Base-by-base conservation (phyloP, 306 rosid genomes). In the Cucurbita pepo region DNA sequence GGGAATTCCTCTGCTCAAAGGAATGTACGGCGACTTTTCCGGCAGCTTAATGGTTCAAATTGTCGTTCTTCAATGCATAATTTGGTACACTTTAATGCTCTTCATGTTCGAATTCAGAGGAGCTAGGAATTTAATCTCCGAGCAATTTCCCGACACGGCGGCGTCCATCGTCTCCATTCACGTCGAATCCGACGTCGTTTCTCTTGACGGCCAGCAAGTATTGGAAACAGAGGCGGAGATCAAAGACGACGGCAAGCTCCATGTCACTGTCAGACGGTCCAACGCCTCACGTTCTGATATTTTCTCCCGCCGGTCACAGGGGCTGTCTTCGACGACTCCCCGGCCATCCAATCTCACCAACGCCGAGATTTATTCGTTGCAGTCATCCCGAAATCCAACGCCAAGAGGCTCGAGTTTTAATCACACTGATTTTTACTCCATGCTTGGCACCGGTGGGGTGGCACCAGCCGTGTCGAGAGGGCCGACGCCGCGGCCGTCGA, bases 11-110 rank as follows among this genome's bases (percentile, higher is more conserved):
- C 56, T 91, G 14, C 90, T 91, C 34, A 91, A 88, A 55, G 95
- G 92, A 3, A 91, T 91, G 97, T 91, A 89, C 52, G 97, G 97
- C 0, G 96, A 89, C 0, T 85, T 79, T 71, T 88, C 96, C 0
- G 94, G 90, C n/a, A 85, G 87, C 11, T 45, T 91, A 7, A 91
- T 91, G 97, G 97, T 91, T 11, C 97, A 89, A 30, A 91, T 91
- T 45, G 97, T 91, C n/a, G 96, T 91, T n/a, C 94, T 91, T n/a
- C 97, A 91, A 51, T 89, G 97, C 76, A 91, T 91, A 59, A 91
- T 91, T 19, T 91, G 97, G 97, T 91, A 91, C 86, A 91, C 96
- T 7, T 19, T 91, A 47, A 88, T 91, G 89, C 77, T 88, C 8
- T 89, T 91, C 83, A 15, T 91, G 90, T 91, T 91, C 54, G 97